Conservation (phyloP, 2,329 filamentous ascomycete genomes). For the Monascus ruber region DNA sequence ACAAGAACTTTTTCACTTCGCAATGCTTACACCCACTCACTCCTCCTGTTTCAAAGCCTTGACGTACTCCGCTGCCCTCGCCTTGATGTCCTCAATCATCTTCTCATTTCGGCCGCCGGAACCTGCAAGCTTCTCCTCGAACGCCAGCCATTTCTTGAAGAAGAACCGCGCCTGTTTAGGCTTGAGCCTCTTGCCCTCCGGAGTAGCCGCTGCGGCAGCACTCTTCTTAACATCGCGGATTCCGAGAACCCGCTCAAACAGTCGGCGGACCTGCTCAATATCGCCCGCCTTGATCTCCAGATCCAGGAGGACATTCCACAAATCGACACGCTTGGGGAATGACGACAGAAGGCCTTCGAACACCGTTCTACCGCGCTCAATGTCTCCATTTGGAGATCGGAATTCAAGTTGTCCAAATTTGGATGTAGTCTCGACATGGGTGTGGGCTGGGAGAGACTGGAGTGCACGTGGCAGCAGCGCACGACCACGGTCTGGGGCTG, state of each 20-base stretch:
- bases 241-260: constrained; percentile 66
- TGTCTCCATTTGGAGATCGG: constrained; percentile 65
- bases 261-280: constrained; percentile 54
- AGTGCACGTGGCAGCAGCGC: constrained; percentile 71
- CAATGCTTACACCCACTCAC: constrained; percentile 5
- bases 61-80: constrained; percentile 60
- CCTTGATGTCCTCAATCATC: constrained; percentile 58
- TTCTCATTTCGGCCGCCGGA: constrained; percentile 51
- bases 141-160: constrained; percentile 86
- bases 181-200: constrained; percentile 57
- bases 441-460: constrained; percentile 62
- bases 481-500: constrained; percentile 61
- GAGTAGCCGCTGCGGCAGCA: constrained; percentile 14
- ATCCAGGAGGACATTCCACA: constrained; percentile 88
- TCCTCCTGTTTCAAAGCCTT: constrained; percentile 29
- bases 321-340: constrained; percentile 78
- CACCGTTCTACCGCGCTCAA: constrained; percentile 86
- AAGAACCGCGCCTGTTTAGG: constrained; percentile 71
- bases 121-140: constrained; percentile 55
- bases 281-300: constrained; percentile 58
- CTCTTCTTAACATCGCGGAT: constrained; percentile 32
- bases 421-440: constrained; percentile 64
- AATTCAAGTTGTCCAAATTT: constrained; percentile 92
- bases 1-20: constrained; percentile 6
- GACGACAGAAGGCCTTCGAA: constrained; percentile 78